Conservation (phyloP, 164 flowering plant species). For the Warburgia ugandensis region DNA sequence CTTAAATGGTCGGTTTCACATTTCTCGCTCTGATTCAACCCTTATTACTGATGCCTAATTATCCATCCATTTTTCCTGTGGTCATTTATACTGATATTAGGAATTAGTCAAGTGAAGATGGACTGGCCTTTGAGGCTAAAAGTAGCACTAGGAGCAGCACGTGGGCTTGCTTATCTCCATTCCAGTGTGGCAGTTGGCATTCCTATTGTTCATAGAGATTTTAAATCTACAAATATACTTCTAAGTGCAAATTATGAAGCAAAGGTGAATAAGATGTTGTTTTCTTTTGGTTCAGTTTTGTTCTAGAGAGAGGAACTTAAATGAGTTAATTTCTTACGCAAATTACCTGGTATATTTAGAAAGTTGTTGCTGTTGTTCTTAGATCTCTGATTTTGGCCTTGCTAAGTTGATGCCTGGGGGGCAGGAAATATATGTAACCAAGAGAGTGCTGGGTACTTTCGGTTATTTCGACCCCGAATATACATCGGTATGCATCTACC, state of each 20-base stretch:
- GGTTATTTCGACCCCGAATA: slow-evolving; percentile 98
- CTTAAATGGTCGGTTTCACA: slow-evolving; percentile 50
- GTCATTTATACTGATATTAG: slow-evolving; percentile 19
- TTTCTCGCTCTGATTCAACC: no score
- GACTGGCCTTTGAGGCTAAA: slow-evolving; percentile 82
- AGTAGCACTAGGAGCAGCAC: slow-evolving; percentile 89
- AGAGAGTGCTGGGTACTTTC: slow-evolving; percentile 83
- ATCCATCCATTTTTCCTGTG: slow-evolving; percentile 2
- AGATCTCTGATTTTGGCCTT: slow-evolving; percentile 96
- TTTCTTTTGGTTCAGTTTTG: neutral
- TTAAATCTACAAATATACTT: slow-evolving; percentile 92
- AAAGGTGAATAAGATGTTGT: slow-evolving; percentile 41
- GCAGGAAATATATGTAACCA: slow-evolving; percentile 64
- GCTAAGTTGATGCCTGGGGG: slow-evolving; percentile 98
- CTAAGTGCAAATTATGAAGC: slow-evolving; percentile 64
- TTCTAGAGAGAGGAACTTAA: no score
- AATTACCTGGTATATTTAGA: no score
- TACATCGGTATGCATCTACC: slow-evolving; percentile 56
- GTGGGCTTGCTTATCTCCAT: slow-evolving; percentile 91
- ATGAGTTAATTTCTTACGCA: no score
- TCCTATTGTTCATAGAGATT: slow-evolving; percentile 91
- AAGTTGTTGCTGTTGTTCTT: slow-evolving; percentile 5
- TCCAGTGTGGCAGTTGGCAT: slow-evolving; percentile 74
- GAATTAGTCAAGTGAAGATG: slow-evolving; percentile 64
- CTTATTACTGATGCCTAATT: neutral